A percentile compares a stretch with the other conserved stretches of the same genome.
These are phyloP conservation scores for Chenopodium formosanum DNA, from an alignment of 148 eudicot genomes.

Conservation along the genomic window DNA sequence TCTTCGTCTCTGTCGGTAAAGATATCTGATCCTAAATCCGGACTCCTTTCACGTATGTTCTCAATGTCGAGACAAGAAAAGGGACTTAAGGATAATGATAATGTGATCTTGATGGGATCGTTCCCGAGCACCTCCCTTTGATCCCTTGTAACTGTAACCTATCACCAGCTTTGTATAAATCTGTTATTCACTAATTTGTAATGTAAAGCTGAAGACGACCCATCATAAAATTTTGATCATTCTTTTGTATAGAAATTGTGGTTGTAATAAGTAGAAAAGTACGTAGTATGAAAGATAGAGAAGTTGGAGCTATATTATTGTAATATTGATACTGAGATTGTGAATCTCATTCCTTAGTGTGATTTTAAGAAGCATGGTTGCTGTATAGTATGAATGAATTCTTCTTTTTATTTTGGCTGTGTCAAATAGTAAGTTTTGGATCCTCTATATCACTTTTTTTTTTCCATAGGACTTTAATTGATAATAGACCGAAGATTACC, in stretches of 20 bases:
- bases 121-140: slow-evolving; percentile 63
- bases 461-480: too few species aligned
- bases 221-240: not conserved
- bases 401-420: not conserved
- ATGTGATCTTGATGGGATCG: slow-evolving; percentile 75
- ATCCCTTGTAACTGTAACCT: slow-evolving; percentile 12
- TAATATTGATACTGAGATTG: too few species aligned
- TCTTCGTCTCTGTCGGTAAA: slow-evolving; percentile 29
- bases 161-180: not conserved
- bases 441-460: not conserved
- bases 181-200: not conserved
- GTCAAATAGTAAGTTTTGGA: not conserved
- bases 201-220: not conserved
- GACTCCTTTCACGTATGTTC: slow-evolving; percentile 59
- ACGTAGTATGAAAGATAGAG: too few species aligned
- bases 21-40: slow-evolving; percentile 43
- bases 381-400: too few species aligned
- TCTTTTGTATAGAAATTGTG: slow-evolving; percentile 18
- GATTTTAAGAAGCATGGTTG: not conserved
- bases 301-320: too few species aligned
- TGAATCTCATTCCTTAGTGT: not conserved
- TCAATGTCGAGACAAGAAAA: slow-evolving; percentile 40
- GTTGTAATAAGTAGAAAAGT: not conserved
- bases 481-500: too few species aligned
- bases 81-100: slow-evolving; percentile 37